phyloP scores from a whole-genome alignment of 768 basidiomycete genomes.

The Myochromella boudieri region DNA sequence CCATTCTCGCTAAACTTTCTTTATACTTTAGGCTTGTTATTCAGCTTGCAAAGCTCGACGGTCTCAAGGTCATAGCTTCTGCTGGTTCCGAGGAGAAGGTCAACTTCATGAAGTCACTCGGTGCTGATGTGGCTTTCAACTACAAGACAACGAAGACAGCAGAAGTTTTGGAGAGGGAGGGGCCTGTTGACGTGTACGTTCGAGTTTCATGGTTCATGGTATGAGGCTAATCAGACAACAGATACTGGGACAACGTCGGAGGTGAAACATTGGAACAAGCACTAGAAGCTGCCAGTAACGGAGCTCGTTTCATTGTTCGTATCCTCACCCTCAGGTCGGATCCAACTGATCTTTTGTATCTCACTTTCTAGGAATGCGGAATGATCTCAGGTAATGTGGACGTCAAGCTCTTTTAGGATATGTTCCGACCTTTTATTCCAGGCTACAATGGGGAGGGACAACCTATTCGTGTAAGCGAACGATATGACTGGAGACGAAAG shows the following conservation, averaged over 20 bases:
- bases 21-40: slow-evolving; percentile 37
- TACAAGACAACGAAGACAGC: slow-evolving; percentile 60
- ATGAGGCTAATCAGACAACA: slow-evolving; percentile 17
- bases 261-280: slow-evolving; percentile 62
- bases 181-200: slow-evolving; percentile 46
- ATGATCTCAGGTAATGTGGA: slow-evolving; percentile 30
- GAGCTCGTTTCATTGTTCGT: slow-evolving; percentile 57
- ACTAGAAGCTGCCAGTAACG: slow-evolving; percentile 38
- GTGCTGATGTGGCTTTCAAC: slow-evolving; percentile 71
- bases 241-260: slow-evolving; percentile 61
- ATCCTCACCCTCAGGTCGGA: too few relatives aligned
- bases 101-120: slow-evolving; percentile 54
- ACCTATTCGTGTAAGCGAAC: slow-evolving; percentile 25
- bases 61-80: slow-evolving; percentile 66
- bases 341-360: too few relatives aligned
- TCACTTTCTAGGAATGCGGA: slow-evolving; percentile 44
- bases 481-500: slow-evolving; percentile 2
- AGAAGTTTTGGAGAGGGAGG: slow-evolving; percentile 55
- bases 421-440: too few relatives aligned
- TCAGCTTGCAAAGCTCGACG: slow-evolving; percentile 49
- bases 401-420: too few relatives aligned
- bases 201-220: slow-evolving; percentile 39
- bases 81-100: slow-evolving; percentile 76
- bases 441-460: slow-evolving; percentile 30
- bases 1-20: neutral